These are phyloP conservation scores for Brassica nigra DNA, from an alignment of 345 rosid genomes.

Conservation along the genomic window DNA sequence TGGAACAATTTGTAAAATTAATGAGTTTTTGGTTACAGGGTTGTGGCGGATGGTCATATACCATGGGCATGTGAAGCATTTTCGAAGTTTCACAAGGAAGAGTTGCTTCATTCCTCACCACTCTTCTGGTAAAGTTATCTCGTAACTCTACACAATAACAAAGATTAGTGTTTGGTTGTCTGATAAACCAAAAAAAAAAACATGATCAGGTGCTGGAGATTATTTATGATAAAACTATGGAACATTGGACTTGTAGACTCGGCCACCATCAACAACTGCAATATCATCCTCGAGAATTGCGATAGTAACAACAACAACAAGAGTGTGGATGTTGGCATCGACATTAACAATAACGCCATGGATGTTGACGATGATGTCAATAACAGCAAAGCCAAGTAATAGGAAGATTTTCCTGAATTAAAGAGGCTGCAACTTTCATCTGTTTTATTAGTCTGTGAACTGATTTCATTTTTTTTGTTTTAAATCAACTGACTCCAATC, in stretches of 20 bases:
- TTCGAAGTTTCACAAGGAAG: constrained; percentile 55
- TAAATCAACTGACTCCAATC: neutral
- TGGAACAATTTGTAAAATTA: neutral
- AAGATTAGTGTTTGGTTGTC: neutral
- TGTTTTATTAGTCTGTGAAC: neutral
- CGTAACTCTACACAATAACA: neutral
- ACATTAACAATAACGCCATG: neutral
- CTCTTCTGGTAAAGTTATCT: constrained; percentile 56
- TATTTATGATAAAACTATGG: constrained; percentile 76
- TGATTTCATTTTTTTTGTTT: neutral
- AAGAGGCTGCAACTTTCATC: neutral
- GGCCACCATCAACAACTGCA: constrained; percentile 68
- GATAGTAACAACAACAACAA: neutral
- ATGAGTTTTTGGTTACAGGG: constrained; percentile 47
- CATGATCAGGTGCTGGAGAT: constrained; percentile 75
- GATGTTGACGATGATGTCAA: neutral
- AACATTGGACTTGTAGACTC: constrained; percentile 78
- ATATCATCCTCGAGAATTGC: constrained; percentile 45
- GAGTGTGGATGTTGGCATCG: neutral
- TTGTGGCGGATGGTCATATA: constrained; percentile 83
- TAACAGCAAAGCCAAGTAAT: neutral
- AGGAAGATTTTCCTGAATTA: neutral
- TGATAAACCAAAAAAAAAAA: neutral
- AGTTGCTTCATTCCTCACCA: constrained; percentile 48
- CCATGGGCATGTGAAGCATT: constrained; percentile 92